Conservation (phyloP, 805 yeast species). For the Metschnikowia vanudenii region DNA sequence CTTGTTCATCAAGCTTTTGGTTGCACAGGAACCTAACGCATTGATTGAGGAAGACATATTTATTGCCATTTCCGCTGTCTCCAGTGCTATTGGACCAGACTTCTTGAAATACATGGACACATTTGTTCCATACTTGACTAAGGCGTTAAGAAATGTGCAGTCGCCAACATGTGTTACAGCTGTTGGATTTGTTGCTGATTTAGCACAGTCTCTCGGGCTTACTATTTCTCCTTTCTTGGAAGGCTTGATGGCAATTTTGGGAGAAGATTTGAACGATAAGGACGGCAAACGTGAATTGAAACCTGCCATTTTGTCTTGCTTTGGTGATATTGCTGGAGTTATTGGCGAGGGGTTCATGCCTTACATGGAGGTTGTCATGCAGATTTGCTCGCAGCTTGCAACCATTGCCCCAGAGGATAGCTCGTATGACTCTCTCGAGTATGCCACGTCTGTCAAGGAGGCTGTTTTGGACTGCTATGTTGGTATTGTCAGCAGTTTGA, state of each 20-base stretch:
- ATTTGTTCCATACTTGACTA: constrained; percentile 77
- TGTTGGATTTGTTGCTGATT: constrained; percentile 92
- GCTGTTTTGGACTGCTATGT: constrained; percentile 94
- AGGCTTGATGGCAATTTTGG: constrained; percentile 80
- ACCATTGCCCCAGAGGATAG: constrained; percentile 61
- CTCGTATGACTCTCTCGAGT: constrained; percentile 74
- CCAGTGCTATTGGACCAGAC: constrained; percentile 69
- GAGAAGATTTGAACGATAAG: constrained; percentile 64
- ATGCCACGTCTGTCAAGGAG: constrained; percentile 69
- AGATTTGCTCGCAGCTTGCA: constrained; percentile 68
- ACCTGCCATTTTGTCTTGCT: constrained; percentile 86
- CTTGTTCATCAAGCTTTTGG: constrained; percentile 69
- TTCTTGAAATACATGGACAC: constrained; percentile 77
- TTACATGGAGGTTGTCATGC: constrained; percentile 77
- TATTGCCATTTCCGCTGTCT: constrained; percentile 87
- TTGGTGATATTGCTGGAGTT: constrained; percentile 93
- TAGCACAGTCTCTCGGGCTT: constrained; percentile 81
- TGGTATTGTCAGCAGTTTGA: constrained; percentile 90
- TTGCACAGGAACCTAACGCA: constrained; percentile 59
- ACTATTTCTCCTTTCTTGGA: constrained; percentile 71
- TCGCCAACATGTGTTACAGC: constrained; percentile 85
- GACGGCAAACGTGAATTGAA: constrained; percentile 76
- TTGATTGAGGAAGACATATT: constrained; percentile 92
- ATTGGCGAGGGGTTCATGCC: constrained; percentile 75
- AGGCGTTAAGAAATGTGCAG: constrained; percentile 79